Evolutionary conservation across 768 basidiomycete species (phyloP), one percentile per base, ranked within the genome.

Genomic region (Auriculariales sp.): DNA sequence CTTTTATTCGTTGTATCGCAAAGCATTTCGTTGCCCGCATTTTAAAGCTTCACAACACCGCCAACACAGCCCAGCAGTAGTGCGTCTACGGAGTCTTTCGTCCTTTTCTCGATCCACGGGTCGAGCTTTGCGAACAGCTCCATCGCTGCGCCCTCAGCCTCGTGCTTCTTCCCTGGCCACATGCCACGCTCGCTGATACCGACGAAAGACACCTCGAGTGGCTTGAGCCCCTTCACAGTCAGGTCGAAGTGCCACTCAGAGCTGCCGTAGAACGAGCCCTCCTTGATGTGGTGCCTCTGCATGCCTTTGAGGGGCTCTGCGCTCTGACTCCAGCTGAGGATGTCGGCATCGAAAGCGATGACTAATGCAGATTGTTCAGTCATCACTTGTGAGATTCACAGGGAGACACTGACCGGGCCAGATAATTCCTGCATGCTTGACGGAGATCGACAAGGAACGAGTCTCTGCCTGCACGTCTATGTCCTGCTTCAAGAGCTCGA

Each of bases 261-360:
- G 9, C 73, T 72, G 1, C 81, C 83, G 56, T 88, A 89, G 62
- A 86, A 89, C 2, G 91, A 90, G 0, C 78, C 89, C 61, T 93
- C 89, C 60, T 91, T 95, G 66, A 97, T 76, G 57, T 91, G 87
- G 59, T 98, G 94, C 6, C 91, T 74, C 5, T 74, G 75, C 55
- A 72, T 68, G 50, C 86, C 83, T 48, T 77, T 64, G 0, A 89
- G 87, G 1, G 94, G 91, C 49, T 78, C 75, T 53, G 80, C 69
- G 54, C 89, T 84, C 31, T 92, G 69, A 14, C 77, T 79, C 93
- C 93, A 97, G 48, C 74, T 64, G 6, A 93, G 62, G 12, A 97
- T 87, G 52, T 93, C 83, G 0, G 89, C 93, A 46, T 93, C 85
- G 59, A 98, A 95, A 0, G 91, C 84, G 49, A 98, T 74, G 3